phyloP scores from a whole-genome alignment of 768 basidiomycete genomes.

The Amanita subjunquillea region DNA sequence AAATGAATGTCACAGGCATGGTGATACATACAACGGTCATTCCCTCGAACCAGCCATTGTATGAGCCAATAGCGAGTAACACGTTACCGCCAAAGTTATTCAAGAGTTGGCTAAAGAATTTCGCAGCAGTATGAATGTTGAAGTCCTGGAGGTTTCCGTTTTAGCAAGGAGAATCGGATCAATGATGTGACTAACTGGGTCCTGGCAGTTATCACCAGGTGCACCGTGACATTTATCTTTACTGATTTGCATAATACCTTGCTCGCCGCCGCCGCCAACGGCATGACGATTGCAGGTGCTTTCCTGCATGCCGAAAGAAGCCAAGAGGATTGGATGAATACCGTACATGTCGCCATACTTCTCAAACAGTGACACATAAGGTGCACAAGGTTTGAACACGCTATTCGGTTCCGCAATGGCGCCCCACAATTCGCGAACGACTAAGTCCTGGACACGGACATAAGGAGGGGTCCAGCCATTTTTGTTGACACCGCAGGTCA shows the following conservation, averaged over 20 bases:
- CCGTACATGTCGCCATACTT: constrained; percentile 38
- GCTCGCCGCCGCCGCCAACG: constrained; percentile 70
- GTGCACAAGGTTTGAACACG: constrained; percentile 51
- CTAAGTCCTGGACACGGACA: constrained; percentile 41
- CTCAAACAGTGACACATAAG: constrained; percentile 45
- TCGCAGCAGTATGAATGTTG: constrained; percentile 61
- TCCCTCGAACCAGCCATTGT: constrained; percentile 61
- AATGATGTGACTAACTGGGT: constrained; percentile 24
- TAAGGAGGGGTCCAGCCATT: constrained; percentile 67
- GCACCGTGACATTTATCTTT: constrained; percentile 63
- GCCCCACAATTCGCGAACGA: constrained; percentile 31
- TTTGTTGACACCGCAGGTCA: constrained; percentile 65
- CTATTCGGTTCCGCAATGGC: constrained; percentile 39
- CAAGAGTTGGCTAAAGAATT: constrained; percentile 47
- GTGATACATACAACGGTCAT: constrained; percentile 42
- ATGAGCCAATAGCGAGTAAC: constrained; percentile 50
- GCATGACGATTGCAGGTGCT: constrained; percentile 53
- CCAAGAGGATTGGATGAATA: constrained; percentile 68
- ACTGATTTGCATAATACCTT: constrained; percentile 83
- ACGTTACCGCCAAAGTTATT: constrained; percentile 39
- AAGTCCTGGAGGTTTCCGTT: constrained; percentile 34
- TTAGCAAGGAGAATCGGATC: not conserved
- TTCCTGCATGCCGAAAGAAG: constrained; percentile 88
- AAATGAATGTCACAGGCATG: not conserved
- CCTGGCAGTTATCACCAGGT: constrained; percentile 33